phyloP scores from a whole-genome alignment of 495 filamentous ascomycete species.

The Neurospora cerealis region DNA sequence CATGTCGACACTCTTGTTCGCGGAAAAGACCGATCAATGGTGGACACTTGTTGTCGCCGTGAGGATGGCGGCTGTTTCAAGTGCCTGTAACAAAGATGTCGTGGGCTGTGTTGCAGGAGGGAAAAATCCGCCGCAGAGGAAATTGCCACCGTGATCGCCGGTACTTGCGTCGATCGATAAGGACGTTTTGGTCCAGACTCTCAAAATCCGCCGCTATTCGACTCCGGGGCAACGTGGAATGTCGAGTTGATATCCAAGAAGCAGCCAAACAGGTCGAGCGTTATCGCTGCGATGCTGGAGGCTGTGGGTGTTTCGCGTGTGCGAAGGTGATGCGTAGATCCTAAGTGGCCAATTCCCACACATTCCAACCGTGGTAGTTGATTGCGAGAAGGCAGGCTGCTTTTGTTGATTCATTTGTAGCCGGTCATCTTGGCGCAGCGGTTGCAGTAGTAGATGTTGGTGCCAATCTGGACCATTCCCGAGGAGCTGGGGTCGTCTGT shows the following conservation, averaged over 20 bases:
- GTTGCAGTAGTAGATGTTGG: constrained; percentile 72
- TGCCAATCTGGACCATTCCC: constrained; percentile 59
- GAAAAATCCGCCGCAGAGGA: neutral
- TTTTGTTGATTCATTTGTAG: constrained; percentile 43
- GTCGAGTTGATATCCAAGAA: neutral
- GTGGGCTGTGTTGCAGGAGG: neutral
- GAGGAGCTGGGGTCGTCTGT: constrained; percentile 41
- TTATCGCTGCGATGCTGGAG: neutral
- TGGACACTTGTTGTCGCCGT: neutral
- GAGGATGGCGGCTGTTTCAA: neutral
- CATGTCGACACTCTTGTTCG: neutral
- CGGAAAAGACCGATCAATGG: neutral
- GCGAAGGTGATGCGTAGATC: neutral
- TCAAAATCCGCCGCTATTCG: neutral
- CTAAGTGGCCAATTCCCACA: neutral
- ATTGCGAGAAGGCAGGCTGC: neutral
- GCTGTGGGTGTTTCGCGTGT: neutral
- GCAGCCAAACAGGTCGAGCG: neutral
- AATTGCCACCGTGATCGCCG: neutral
- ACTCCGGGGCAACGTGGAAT: neutral
- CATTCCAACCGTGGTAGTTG: neutral
- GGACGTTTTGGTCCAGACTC: neutral
- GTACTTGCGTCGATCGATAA: neutral
- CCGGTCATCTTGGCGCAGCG: constrained; percentile 65
- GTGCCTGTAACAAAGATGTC: neutral